Conservation (phyloP, 306 rosid genomes). For the Lablab purpureus region DNA sequence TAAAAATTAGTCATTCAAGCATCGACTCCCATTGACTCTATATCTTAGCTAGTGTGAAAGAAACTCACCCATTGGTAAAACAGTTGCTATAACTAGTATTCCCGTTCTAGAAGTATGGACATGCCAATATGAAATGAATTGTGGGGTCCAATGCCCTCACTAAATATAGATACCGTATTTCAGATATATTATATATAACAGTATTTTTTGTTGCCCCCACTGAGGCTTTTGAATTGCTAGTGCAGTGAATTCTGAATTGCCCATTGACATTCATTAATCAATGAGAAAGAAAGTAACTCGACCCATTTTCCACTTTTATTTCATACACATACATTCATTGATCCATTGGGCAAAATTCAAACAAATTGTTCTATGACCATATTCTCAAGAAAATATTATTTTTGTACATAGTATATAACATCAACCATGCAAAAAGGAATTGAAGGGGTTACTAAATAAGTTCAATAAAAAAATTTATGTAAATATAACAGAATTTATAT, state of each 20-base stretch:
- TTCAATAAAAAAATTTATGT: too few relatives aligned
- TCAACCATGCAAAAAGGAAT: not conserved
- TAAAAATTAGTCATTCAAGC: conserved; percentile 7
- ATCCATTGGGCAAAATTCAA: not conserved
- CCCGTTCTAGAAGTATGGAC: not conserved
- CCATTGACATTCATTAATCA: too few relatives aligned
- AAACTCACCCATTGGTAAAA: not conserved
- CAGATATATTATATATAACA: not conserved
- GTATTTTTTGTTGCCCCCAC: too few relatives aligned
- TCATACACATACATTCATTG: not conserved
- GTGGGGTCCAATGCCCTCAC: not conserved
- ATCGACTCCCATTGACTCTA: not conserved
- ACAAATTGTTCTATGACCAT: not conserved
- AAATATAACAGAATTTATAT: too few relatives aligned
- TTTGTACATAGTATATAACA: not conserved
- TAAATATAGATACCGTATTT: not conserved
- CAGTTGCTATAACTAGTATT: too few relatives aligned
- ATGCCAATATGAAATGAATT: not conserved
- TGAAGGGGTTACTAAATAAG: not conserved
- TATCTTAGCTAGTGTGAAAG: conserved; percentile 22
- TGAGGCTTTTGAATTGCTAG: too few relatives aligned
- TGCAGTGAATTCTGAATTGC: too few relatives aligned
- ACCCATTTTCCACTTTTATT: not conserved
- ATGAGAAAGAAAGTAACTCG: not conserved
- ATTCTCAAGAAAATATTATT: not conserved